Conservation (phyloP, 2,329 filamentous ascomycete species). For the Escovopsis sp. region DNA sequence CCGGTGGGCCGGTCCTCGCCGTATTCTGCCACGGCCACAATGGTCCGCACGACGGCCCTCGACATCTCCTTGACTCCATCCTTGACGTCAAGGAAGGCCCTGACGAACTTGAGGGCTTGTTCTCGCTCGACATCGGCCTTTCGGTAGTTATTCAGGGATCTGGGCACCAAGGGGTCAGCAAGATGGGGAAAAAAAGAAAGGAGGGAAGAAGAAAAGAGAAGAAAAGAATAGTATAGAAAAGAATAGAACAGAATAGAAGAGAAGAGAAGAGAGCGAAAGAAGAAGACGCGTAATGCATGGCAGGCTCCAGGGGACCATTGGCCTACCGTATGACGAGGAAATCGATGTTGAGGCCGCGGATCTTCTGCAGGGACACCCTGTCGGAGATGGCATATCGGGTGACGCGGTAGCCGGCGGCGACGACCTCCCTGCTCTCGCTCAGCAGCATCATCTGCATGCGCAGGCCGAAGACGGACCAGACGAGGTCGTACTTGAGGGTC, state of each 20-base stretch:
- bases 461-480: conserved; percentile 88
- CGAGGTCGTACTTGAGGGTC: conserved; percentile 88
- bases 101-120: conserved; percentile 90
- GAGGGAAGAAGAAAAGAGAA: no score
- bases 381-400: conserved; percentile 92
- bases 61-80: conserved; percentile 82
- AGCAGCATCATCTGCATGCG: conserved; percentile 92
- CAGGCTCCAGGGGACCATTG: no score
- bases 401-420: conserved; percentile 86
- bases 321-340: conserved; percentile 59
- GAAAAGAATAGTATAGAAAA: no score
- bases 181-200: no score
- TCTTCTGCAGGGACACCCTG: conserved; percentile 73
- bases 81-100: conserved; percentile 90
- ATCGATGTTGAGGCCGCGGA: conserved; percentile 78
- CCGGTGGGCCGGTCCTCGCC: conserved; percentile 75
- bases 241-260: no score
- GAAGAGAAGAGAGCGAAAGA: no score
- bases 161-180: conserved; percentile 11
- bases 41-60: conserved; percentile 70
- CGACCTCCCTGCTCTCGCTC: conserved; percentile 89
- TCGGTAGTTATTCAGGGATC: conserved; percentile 82
- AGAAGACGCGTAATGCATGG: no score
- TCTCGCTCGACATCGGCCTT: conserved; percentile 96
- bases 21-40: conserved; percentile 83